Evolutionary conservation across 371 early-diverging fungal genomes (phyloP).

Genomic region (Rhizopus delemar): DNA sequence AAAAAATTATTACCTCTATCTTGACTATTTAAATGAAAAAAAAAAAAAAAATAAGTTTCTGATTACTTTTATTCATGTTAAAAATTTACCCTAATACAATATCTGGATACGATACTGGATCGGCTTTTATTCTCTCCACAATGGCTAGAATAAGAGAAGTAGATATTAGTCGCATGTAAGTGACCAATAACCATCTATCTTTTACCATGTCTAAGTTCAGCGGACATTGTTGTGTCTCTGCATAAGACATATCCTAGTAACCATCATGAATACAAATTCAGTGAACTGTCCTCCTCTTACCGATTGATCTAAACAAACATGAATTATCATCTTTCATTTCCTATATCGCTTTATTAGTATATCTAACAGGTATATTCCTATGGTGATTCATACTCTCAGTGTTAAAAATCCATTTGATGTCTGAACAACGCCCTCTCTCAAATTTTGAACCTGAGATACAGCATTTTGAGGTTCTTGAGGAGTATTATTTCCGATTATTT

Average conservation of each 20-base stretch:
- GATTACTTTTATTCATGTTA: neutral
- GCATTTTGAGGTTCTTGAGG: neutral
- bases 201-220: conserved; percentile 44
- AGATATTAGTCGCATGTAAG: too few species aligned
- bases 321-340: conserved; percentile 58
- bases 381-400: conserved; percentile 12
- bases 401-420: conserved; percentile 13
- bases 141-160: conserved; percentile 5
- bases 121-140: conserved; percentile 17
- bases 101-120: conserved; percentile 30
- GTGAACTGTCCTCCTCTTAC: conserved; percentile 21
- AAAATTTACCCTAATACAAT: conserved; percentile 17
- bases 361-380: neutral
- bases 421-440: conserved; percentile 16
- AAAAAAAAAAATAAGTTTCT: neutral
- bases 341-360: conserved; percentile 16
- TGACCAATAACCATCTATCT: too few species aligned
- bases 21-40: conserved; percentile 7
- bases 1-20: conserved; percentile 17
- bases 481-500: conserved; percentile 14
- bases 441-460: neutral
- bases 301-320: conserved; percentile 55
- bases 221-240: conserved; percentile 25
- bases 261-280: neutral
- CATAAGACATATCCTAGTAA: conserved; percentile 34